A percentile compares a stretch with the other conserved stretches of the same genome.
Conservation (phyloP, 2,329 filamentous ascomycete species). For the Karstenula rhodostoma region DNA sequence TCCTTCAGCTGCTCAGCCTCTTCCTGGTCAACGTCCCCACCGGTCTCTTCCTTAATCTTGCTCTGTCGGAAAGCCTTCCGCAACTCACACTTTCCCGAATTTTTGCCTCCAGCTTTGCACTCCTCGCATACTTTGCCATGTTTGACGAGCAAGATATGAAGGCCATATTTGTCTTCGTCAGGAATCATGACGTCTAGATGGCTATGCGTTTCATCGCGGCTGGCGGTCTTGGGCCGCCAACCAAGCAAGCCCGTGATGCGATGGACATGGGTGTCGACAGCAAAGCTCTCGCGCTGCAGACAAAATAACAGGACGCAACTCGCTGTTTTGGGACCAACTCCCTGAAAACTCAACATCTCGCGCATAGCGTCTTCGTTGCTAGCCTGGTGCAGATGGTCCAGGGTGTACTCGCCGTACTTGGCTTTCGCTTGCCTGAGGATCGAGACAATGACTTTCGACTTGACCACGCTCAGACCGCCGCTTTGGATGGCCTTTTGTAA, state of each 20-base stretch:
- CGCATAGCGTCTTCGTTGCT: slow-evolving; percentile 65
- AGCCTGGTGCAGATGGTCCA: slow-evolving; percentile 67
- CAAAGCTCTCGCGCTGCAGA: slow-evolving; percentile 68
- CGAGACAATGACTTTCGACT: slow-evolving; percentile 75
- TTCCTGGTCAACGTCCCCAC: not conserved
- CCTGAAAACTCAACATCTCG: slow-evolving; percentile 66
- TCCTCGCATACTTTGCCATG: slow-evolving; percentile 69
- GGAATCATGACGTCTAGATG: slow-evolving; percentile 69
- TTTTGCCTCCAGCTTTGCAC: slow-evolving; percentile 57
- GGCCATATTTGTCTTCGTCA: slow-evolving; percentile 68
- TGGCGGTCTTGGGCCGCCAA: slow-evolving; percentile 64
- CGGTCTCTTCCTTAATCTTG: not conserved
- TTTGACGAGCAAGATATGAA: slow-evolving; percentile 68
- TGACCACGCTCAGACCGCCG: slow-evolving; percentile 74
- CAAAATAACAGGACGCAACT: slow-evolving; percentile 72
- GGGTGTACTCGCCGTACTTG: slow-evolving; percentile 67
- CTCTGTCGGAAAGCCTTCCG: not conserved
- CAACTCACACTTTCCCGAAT: not conserved
- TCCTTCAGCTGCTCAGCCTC: not conserved
- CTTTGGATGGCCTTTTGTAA: slow-evolving; percentile 73
- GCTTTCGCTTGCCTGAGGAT: slow-evolving; percentile 72
- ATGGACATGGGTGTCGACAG: slow-evolving; percentile 73
- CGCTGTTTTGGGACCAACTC: slow-evolving; percentile 72
- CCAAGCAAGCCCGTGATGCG: slow-evolving; percentile 68
- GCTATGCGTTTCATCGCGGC: slow-evolving; percentile 62